phyloP scores from a whole-genome alignment of 2,329 filamentous ascomycete species.

The Trichophyton rubrum region DNA sequence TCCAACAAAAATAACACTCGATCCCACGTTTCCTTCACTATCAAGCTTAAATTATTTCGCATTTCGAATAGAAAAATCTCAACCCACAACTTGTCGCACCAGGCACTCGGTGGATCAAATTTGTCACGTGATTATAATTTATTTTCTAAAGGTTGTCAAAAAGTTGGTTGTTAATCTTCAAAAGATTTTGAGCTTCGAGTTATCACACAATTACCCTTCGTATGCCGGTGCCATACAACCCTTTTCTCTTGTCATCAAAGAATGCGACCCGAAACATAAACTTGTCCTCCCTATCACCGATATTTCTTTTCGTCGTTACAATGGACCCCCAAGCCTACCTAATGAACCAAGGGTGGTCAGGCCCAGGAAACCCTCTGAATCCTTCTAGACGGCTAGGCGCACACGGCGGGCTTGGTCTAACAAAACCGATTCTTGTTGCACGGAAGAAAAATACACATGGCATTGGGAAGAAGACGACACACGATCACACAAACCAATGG shows the following conservation, averaged over 20 bases:
- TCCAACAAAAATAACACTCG: background rate
- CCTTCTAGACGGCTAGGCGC: slow-evolving; percentile 38
- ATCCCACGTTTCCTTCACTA: background rate
- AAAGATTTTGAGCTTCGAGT: background rate
- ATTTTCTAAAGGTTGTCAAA: no score
- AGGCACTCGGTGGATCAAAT: no score
- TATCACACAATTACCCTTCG: background rate
- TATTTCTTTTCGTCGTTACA: background rate
- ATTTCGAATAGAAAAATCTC: no score
- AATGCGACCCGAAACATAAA: background rate
- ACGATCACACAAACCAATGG: slow-evolving; percentile 67
- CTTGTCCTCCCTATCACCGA: background rate
- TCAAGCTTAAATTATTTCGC: background rate
- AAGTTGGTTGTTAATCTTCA: no score
- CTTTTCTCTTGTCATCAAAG: background rate
- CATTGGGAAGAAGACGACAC: slow-evolving; percentile 61
- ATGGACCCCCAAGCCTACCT: slow-evolving; percentile 77
- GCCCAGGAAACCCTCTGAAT: slow-evolving; percentile 77
- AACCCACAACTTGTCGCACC: no score
- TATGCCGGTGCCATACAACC: background rate
- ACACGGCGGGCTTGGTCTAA: slow-evolving; percentile 61
- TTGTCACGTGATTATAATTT: no score
- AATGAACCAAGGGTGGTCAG: slow-evolving; percentile 77
- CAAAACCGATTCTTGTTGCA: slow-evolving; percentile 68
- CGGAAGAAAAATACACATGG: slow-evolving; percentile 73